Percentiles rank a stretch among this genome's conserved stretches.
phyloP scores from a whole-genome alignment of 108 stramenopile genomes.

The Seminavis robusta region DNA sequence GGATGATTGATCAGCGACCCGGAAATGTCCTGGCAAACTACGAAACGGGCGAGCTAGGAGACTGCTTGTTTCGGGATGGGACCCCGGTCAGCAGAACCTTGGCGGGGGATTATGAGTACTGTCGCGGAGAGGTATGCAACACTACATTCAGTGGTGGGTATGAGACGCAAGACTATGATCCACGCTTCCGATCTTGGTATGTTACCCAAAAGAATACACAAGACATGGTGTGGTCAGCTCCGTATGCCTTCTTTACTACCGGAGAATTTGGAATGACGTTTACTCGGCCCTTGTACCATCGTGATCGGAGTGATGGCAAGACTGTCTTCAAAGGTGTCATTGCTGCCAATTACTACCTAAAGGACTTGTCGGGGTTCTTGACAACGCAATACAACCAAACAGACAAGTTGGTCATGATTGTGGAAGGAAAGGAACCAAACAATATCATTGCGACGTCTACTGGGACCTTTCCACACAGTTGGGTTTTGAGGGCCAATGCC shows the following conservation, averaged over 20 bases:
- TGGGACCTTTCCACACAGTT: conserved; percentile 11
- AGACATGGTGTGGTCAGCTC: conserved; percentile 22
- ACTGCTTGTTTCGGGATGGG: too few relatives aligned
- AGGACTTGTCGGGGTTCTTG: conserved; percentile 19
- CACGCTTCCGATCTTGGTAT: conserved; percentile 40
- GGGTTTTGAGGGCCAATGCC: conserved; percentile 12
- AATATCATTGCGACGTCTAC: conserved; percentile 41
- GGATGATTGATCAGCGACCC: too few relatives aligned
- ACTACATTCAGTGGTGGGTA: conserved; percentile 40
- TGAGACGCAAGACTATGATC: conserved; percentile 25
- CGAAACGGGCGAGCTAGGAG: too few relatives aligned
- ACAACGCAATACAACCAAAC: conserved; percentile 15
- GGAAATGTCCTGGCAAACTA: too few relatives aligned
- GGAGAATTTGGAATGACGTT: conserved; percentile 37
- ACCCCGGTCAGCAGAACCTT: too few relatives aligned
- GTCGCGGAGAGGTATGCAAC: conserved; percentile 18
- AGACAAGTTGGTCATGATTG: conserved; percentile 19
- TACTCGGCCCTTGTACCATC: conserved; percentile 25
- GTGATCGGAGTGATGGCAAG: conserved; percentile 4
- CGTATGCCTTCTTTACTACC: conserved; percentile 29
- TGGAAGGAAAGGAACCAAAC: conserved; percentile 32
- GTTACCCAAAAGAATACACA: conserved; percentile 21
- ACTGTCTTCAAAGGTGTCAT: conserved; percentile 42
- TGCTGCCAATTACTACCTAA: conserved; percentile 33
- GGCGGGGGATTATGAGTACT: too few relatives aligned